These are phyloP conservation scores for Butyriboletus loyo DNA, from an alignment of 768 basidiomycete genomes.

Conservation along the genomic window DNA sequence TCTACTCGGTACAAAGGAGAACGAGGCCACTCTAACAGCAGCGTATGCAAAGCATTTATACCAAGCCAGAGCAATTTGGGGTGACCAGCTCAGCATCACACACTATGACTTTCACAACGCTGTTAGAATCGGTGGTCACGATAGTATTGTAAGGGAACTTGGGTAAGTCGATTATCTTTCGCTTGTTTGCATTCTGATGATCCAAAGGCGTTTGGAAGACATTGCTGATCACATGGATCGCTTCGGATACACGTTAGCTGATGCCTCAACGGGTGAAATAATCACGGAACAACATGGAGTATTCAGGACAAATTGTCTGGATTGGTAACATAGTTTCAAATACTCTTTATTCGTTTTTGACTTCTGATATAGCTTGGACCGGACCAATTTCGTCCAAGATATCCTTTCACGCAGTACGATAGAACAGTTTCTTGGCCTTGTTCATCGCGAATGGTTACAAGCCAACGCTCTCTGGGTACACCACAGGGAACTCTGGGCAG, in stretches of 20 bases:
- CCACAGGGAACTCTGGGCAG: conserved; percentile 95
- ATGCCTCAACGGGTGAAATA: conserved; percentile 58
- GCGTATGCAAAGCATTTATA: conserved; percentile 83
- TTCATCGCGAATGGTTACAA: conserved; percentile 73
- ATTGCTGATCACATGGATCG: conserved; percentile 65
- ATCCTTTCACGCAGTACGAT: conserved; percentile 81
- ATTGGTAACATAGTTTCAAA: conserved; percentile 59
- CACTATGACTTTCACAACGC: conserved; percentile 93
- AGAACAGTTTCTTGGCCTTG: conserved; percentile 77
- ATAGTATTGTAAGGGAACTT: conserved; percentile 75
- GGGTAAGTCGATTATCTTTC: conserved; percentile 37
- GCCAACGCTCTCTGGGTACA: conserved; percentile 73
- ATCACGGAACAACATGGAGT: conserved; percentile 90
- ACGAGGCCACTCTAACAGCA: conserved; percentile 78
- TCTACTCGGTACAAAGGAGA: conserved; percentile 87
- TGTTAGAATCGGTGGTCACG: conserved; percentile 80
- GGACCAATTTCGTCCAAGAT: conserved; percentile 97
- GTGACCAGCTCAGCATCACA: conserved; percentile 72
- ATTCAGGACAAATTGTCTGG: conserved; percentile 93
- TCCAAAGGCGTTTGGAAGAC: conserved; percentile 54
- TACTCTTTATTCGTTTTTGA: not conserved
- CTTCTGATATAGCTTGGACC: conserved; percentile 65
- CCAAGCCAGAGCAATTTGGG: conserved; percentile 57
- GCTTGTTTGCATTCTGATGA: conserved; percentile 4
- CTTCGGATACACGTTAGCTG: conserved; percentile 85